These are phyloP conservation scores for Auxenochlorella protothecoides DNA, from an alignment of 139 green algal genomes.

Conservation along the genomic window DNA sequence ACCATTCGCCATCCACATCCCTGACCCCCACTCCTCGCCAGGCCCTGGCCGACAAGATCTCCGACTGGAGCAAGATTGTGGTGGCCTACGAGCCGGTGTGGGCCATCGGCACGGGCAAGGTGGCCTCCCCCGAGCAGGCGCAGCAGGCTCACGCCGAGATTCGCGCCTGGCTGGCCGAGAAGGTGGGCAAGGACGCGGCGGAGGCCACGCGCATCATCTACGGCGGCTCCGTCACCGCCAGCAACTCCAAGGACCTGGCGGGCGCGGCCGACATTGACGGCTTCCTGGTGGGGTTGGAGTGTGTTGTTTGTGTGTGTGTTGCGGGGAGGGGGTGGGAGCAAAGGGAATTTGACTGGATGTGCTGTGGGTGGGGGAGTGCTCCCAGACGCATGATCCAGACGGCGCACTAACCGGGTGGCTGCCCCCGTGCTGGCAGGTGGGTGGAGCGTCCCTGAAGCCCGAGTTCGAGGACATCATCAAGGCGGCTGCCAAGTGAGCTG, in stretches of 20 bases:
- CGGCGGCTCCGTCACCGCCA: constrained; percentile 27
- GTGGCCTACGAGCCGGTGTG: constrained; percentile 98
- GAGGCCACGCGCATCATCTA: constrained; percentile 29
- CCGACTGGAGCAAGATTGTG: constrained; percentile 83
- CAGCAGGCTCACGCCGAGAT: constrained; percentile 82
- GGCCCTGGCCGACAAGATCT: constrained; percentile 35
- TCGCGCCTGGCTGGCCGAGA: constrained; percentile 63
- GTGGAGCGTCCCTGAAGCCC: constrained; percentile 30
- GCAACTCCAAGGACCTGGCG: constrained; percentile 24
- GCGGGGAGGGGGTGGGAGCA: too few relatives aligned
- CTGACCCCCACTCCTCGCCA: constrained; percentile 13
- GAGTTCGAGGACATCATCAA: constrained; percentile 40
- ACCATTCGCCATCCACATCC: background rate
- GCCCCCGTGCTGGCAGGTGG: constrained; percentile 9
- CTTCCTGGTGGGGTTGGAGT: constrained; percentile 19
- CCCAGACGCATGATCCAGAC: too few relatives aligned
- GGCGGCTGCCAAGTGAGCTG: constrained; percentile 3
- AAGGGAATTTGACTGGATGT: too few relatives aligned
- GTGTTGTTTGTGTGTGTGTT: too few relatives aligned
- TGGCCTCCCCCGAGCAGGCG: constrained; percentile 81
- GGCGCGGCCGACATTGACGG: constrained; percentile 28
- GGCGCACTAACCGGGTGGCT: too few relatives aligned
- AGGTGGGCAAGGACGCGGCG: constrained; percentile 37
- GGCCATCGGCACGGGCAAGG: constrained; percentile 77
- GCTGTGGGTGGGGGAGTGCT: too few relatives aligned